Percentiles rank a stretch among this genome's conserved stretches.
Evolutionary conservation across 108 stramenopile species (phyloP).

Genomic region (Cafeteria roenbergensis): DNA sequence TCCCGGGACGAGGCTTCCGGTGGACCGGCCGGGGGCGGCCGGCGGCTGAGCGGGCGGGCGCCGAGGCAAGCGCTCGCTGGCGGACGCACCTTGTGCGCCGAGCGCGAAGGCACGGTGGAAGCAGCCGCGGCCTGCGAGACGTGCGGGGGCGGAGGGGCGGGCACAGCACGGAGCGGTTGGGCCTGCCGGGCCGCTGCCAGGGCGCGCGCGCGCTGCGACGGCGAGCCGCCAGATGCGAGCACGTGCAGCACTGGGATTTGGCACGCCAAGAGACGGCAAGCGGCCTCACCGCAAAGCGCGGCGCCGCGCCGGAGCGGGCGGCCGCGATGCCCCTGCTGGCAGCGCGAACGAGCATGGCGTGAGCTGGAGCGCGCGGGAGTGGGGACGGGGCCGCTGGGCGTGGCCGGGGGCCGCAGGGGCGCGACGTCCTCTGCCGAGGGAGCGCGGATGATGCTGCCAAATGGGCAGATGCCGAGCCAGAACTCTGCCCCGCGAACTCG

Average conservation of each 20-base stretch:
- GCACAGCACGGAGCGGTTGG: background rate
- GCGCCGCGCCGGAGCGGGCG: background rate
- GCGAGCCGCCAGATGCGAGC: background rate
- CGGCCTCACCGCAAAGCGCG: background rate
- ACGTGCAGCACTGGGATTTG: background rate
- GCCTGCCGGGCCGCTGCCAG: background rate
- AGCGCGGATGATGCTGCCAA: background rate
- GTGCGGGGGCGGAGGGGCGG: background rate
- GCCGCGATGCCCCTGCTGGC: background rate
- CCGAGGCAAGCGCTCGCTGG: too few relatives aligned
- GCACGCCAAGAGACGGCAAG: background rate
- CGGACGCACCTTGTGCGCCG: too few relatives aligned
- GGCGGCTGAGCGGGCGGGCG: too few relatives aligned
- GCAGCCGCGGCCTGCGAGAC: too few relatives aligned
- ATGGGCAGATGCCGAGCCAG: background rate
- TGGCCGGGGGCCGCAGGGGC: background rate
- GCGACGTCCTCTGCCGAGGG: background rate
- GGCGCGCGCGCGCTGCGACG: too few relatives aligned
- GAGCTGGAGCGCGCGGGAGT: background rate
- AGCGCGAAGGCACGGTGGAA: too few relatives aligned
- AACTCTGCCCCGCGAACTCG: too few relatives aligned
- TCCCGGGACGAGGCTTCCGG: too few relatives aligned
- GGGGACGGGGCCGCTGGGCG: background rate
- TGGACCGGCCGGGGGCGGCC: too few relatives aligned
- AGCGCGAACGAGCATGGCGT: background rate